phyloP scores from a whole-genome alignment of 2,329 filamentous ascomycete genomes.

The Fusarium begoniae region DNA sequence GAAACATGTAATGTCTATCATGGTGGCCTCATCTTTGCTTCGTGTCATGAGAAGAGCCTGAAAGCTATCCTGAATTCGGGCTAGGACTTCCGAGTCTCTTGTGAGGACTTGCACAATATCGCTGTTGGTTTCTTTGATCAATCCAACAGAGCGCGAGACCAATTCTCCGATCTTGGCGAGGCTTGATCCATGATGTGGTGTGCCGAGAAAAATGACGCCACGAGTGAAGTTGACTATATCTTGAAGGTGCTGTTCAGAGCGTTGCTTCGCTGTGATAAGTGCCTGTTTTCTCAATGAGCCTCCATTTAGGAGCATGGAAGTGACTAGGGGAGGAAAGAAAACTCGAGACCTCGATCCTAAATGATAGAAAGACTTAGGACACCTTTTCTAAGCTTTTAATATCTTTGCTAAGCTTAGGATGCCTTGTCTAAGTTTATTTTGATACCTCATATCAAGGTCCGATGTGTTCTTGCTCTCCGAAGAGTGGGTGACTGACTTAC shows the following conservation, averaged over 20 bases:
- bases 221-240: conserved; percentile 9
- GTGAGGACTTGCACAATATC: conserved; percentile 10
- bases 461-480: background rate
- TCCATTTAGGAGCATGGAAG: background rate
- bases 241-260: conserved; percentile 14
- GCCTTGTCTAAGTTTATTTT: background rate
- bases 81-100: conserved; percentile 25
- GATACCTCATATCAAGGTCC: background rate
- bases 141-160: conserved; percentile 5
- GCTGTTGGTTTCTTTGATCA: conserved; percentile 29
- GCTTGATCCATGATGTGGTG: conserved; percentile 27
- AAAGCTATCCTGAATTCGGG: conserved; percentile 19
- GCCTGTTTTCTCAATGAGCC: conserved; percentile 1
- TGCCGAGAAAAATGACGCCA: conserved; percentile 26
- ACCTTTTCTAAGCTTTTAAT: background rate
- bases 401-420: fast-evolving
- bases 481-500: background rate
- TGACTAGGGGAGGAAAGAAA: background rate
- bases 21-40: background rate
- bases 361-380: background rate
- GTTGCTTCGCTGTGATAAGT: conserved; percentile 14
- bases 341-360: background rate
- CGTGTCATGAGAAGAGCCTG: conserved; percentile 7
- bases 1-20: conserved; percentile 28
- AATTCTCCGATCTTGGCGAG: conserved; percentile 21